These are phyloP conservation scores for Auriculariales sp. DNA, from an alignment of 768 basidiomycete species.

Conservation along the genomic window DNA sequence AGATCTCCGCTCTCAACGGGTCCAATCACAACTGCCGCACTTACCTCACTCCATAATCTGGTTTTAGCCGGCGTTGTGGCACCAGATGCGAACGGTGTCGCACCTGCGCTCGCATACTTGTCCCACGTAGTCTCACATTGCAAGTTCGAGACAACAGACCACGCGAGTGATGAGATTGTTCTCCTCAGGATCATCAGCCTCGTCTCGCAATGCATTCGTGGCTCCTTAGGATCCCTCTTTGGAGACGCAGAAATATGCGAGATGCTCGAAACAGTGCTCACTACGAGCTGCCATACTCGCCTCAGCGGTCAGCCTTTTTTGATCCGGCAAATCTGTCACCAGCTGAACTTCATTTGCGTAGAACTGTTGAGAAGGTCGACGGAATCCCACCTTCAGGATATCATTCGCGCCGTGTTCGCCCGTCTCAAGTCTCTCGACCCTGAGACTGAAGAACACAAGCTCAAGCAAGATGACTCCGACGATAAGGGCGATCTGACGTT, in stretches of 20 bases:
- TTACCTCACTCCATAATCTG: constrained; percentile 78
- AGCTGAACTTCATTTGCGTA: constrained; percentile 19
- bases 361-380: constrained; percentile 80
- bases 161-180: constrained; percentile 94
- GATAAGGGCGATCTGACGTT: constrained; percentile 52
- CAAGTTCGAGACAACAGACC: constrained; percentile 95
- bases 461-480: constrained; percentile 36
- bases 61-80: constrained; percentile 66
- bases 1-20: constrained; percentile 91
- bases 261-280: constrained; percentile 94
- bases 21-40: constrained; percentile 90
- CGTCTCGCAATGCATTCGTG: constrained; percentile 66
- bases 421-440: constrained; percentile 58
- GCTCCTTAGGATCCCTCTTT: constrained; percentile 45
- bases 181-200: constrained; percentile 82
- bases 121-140: constrained; percentile 87
- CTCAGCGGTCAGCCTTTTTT: constrained; percentile 61
- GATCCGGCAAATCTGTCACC: not conserved
- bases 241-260: constrained; percentile 95
- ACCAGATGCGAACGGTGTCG: constrained; percentile 37
- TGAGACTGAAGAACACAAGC: constrained; percentile 49
- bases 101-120: constrained; percentile 60
- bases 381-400: constrained; percentile 76
- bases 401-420: constrained; percentile 71
- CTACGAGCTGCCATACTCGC: constrained; percentile 93